Evolutionary conservation across 345 rosid species (phyloP).

Genomic region (Eutrema yunnanense): DNA sequence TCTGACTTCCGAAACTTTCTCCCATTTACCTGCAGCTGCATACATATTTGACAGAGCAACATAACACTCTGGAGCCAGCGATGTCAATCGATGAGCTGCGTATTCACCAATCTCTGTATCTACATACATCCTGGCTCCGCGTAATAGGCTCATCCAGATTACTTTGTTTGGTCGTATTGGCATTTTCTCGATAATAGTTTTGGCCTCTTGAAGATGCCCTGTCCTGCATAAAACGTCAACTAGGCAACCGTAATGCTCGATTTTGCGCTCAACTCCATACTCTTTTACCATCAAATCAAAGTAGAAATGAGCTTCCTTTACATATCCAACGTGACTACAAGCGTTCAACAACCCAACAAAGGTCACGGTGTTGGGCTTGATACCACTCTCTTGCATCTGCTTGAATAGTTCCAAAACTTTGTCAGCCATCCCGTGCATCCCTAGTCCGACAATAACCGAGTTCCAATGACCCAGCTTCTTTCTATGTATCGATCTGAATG

Average conservation of each 20-base stretch:
- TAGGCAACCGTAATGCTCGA: constrained; percentile 67
- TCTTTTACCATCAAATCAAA: constrained; percentile 49
- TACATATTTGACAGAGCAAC: constrained; percentile 60
- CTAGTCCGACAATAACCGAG: constrained; percentile 61
- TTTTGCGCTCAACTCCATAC: constrained; percentile 40
- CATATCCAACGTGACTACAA: constrained; percentile 67
- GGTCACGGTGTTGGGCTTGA: constrained; percentile 48
- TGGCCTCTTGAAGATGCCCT: constrained; percentile 57
- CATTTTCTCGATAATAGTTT: constrained; percentile 42
- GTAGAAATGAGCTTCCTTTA: constrained; percentile 44
- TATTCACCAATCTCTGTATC: constrained; percentile 44
- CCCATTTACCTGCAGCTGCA: constrained; percentile 55
- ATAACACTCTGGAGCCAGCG: constrained; percentile 47
- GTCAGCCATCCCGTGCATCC: constrained; percentile 55
- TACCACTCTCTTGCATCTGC: constrained; percentile 37
- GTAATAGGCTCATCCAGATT: constrained; percentile 57
- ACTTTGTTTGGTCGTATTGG: constrained; percentile 51
- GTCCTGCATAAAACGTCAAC: constrained; percentile 54
- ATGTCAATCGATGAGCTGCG: constrained; percentile 44
- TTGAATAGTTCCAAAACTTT: constrained; percentile 42
- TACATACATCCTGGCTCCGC: constrained; percentile 47
- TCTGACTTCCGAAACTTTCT: constrained; percentile 44
- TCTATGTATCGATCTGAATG: constrained; percentile 32
- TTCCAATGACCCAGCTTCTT: constrained; percentile 70
- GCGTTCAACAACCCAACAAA: constrained; percentile 69